Evolutionary conservation across 805 yeast genomes (phyloP).

Genomic region (Tetrapisispora phaffii): DNA sequence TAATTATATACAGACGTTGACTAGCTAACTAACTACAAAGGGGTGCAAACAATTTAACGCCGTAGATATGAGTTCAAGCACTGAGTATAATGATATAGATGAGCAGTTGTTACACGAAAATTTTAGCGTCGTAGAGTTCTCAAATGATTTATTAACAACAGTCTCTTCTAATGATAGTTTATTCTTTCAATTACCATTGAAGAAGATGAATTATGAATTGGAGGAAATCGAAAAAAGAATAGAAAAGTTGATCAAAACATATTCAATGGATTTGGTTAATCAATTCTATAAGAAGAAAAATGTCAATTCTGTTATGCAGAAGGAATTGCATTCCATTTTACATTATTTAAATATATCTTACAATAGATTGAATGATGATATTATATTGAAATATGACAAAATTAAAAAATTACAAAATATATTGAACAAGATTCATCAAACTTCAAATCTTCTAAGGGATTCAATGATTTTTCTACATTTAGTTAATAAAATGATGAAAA

Average conservation of each 20-base stretch:
- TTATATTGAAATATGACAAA: slow-evolving; percentile 22
- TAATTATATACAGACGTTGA: too few relatives aligned
- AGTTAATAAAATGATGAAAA: slow-evolving; percentile 14
- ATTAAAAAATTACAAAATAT: slow-evolving; percentile 24
- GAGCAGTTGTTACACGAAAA: background rate
- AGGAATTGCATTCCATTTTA: slow-evolving; percentile 13
- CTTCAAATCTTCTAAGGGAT: slow-evolving; percentile 25
- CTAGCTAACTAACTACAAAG: background rate
- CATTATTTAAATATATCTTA: slow-evolving; percentile 24
- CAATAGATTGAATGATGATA: slow-evolving; percentile 23
- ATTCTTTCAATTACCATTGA: slow-evolving; percentile 14
- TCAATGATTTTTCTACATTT: slow-evolving; percentile 22
- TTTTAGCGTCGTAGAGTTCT: slow-evolving; percentile 1
- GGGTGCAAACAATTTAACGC: too few relatives aligned
- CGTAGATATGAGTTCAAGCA: background rate
- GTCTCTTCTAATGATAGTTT: background rate
- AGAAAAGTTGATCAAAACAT: slow-evolving; percentile 14
- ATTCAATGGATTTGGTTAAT: slow-evolving; percentile 18
- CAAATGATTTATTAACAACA: slow-evolving; percentile 1
- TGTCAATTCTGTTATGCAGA: slow-evolving; percentile 2
- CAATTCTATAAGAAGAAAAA: slow-evolving; percentile 15
- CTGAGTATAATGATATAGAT: background rate
- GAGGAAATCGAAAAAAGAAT: slow-evolving; percentile 20
- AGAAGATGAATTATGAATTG: slow-evolving; percentile 22
- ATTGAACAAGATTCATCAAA: slow-evolving; percentile 27